Evolutionary conservation across 2,329 filamentous ascomycete species (phyloP).

Genomic region (Lasiodiplodia hormozganensis): DNA sequence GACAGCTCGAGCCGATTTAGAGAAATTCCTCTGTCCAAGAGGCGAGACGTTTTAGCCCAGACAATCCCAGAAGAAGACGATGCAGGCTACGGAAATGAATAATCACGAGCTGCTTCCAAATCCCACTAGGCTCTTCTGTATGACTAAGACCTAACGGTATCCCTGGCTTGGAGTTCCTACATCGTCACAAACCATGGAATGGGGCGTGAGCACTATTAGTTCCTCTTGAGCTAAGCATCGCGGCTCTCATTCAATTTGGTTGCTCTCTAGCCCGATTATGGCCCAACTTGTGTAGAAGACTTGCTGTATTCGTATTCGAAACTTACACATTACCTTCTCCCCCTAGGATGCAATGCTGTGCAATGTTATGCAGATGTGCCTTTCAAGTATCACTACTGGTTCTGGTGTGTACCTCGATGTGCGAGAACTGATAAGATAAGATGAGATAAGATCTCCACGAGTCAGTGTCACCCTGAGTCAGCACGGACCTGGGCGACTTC

Average conservation of each 20-base stretch:
- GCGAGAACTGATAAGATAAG: background rate
- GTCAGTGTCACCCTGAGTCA: background rate
- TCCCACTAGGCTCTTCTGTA: background rate
- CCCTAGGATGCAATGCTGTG: no score
- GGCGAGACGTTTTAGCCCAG: constrained; percentile 64
- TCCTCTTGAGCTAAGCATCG: background rate
- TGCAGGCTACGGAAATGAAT: constrained; percentile 49
- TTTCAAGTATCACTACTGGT: background rate
- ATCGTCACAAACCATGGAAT: background rate
- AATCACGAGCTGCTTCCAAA: constrained; percentile 28
- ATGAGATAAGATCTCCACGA: background rate
- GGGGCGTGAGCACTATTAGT: background rate
- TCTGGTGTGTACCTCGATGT: background rate
- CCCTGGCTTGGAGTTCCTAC: background rate
- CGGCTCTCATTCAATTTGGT: background rate
- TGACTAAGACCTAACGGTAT: background rate
- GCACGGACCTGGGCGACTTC: background rate
- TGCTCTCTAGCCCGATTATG: background rate
- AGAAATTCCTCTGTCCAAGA: constrained; percentile 36
- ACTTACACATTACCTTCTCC: no score
- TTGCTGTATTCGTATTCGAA: background rate
- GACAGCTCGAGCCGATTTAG: constrained; percentile 35
- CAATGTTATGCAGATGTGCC: background rate
- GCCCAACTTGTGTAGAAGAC: background rate
- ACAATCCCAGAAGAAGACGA: constrained; percentile 78